Percentiles rank a stretch among this genome's conserved stretches.
Evolutionary conservation across 2,329 filamentous ascomycete genomes (phyloP).

Genomic region (Ascochyta viciae-villosae): DNA sequence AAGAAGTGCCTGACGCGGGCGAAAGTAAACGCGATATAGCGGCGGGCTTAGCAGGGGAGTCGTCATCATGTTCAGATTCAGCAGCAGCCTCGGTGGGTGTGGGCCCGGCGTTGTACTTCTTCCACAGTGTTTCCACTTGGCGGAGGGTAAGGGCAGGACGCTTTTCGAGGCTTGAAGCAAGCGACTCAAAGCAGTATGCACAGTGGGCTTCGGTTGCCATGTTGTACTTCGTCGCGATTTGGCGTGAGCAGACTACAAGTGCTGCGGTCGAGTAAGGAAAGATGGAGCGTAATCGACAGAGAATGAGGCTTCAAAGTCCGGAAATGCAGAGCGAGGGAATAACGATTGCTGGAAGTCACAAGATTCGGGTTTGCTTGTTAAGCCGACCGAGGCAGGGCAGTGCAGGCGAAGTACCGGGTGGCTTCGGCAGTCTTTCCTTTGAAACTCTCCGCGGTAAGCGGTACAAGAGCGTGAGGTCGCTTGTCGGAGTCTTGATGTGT

Average conservation of each 20-base stretch:
- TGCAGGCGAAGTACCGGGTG: constrained; percentile 8
- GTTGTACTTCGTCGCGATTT: neutral
- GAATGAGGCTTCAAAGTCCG: neutral
- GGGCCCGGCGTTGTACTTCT: constrained; percentile 54
- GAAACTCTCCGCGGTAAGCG: constrained; percentile 26
- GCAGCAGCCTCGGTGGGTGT: constrained; percentile 21
- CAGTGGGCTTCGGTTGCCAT: constrained; percentile 92
- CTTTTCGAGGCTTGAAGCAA: constrained; percentile 76
- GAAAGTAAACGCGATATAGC: constrained; percentile 55
- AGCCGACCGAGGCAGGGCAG: constrained; percentile 13
- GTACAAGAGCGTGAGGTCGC: constrained; percentile 32
- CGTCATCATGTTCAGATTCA: constrained; percentile 36
- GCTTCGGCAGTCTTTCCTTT: constrained; percentile 9
- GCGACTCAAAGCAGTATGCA: constrained; percentile 89
- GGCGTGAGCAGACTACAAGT: neutral
- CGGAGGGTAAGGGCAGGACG: constrained; percentile 71
- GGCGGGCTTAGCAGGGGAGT: constrained; percentile 42
- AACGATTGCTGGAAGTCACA: neutral
- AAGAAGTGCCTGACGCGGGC: constrained; percentile 53
- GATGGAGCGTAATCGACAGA: neutral
- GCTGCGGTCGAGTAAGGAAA: neutral
- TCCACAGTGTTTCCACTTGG: constrained; percentile 74
- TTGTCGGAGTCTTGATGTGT: constrained; percentile 21
- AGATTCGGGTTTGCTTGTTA: constrained; percentile 12
- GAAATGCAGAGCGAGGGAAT: neutral